Conservation (phyloP, 495 filamentous ascomycete genomes). For the Xylaria palmicola region DNA sequence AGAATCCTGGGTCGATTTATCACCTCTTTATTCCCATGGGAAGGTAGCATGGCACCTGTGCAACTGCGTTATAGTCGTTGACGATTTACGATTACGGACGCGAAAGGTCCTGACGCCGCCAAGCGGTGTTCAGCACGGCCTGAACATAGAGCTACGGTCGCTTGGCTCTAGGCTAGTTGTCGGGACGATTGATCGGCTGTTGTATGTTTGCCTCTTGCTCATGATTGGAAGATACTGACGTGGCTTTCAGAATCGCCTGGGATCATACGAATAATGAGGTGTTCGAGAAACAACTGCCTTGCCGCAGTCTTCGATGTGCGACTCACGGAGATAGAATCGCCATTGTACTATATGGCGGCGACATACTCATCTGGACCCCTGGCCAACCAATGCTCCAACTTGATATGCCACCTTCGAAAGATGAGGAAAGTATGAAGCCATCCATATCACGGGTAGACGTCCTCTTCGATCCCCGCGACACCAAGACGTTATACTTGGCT, state of each 20-base stretch:
- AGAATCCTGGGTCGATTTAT: too few relatives aligned
- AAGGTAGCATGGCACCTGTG: constrained; percentile 32
- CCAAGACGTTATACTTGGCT: constrained; percentile 20
- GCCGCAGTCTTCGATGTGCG: constrained; percentile 1
- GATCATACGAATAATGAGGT: constrained; percentile 22
- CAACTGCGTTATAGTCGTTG: constrained; percentile 24
- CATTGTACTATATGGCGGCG: constrained; percentile 20
- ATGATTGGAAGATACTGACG: constrained; percentile 2
- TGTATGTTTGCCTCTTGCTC: constrained; percentile 24
- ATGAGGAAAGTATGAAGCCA: constrained; percentile 1
- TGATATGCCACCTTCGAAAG: constrained; percentile 4
- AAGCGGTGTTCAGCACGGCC: constrained; percentile 9
- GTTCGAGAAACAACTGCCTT: constrained; percentile 20
- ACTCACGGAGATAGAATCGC: constrained; percentile 21
- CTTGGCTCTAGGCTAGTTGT: constrained; percentile 34
- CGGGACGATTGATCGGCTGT: constrained; percentile 7
- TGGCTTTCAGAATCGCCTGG: constrained; percentile 23
- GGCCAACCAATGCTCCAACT: constrained; percentile 10
- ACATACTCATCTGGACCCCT: constrained; percentile 21
- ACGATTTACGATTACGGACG: constrained; percentile 24
- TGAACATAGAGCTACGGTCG: constrained; percentile 6
- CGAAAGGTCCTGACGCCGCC: constrained; percentile 29
- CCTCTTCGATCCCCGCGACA: constrained; percentile 22
- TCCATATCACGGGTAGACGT: constrained; percentile 11
- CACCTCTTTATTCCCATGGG: constrained; percentile 29